These are phyloP conservation scores for Fusarium neocosmosporiellum DNA, from an alignment of 2,329 filamentous ascomycete species.

Conservation along the genomic window DNA sequence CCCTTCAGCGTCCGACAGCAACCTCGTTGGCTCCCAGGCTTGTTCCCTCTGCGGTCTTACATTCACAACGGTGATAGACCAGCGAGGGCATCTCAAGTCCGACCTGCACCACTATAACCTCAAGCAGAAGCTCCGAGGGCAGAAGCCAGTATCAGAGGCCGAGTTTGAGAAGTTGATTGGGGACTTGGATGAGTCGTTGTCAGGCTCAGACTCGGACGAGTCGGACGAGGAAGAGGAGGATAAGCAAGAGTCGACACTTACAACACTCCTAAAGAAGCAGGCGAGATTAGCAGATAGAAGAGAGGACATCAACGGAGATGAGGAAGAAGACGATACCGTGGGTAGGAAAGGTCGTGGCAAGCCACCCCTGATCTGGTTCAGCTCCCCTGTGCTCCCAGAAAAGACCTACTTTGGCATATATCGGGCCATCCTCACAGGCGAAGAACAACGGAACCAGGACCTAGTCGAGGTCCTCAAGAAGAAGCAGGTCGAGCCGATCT, in stretches of 20 bases:
- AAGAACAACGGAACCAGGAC: conserved; percentile 72
- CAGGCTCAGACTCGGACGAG: conserved; percentile 82
- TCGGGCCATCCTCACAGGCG: conserved; percentile 78
- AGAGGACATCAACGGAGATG: conserved; percentile 63
- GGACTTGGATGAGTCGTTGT: conserved; percentile 90
- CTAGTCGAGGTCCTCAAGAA: conserved; percentile 76
- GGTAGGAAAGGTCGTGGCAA: conserved; percentile 70
- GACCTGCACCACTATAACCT: conserved; percentile 95
- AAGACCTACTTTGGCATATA: conserved; percentile 90
- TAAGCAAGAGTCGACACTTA: conserved; percentile 76
- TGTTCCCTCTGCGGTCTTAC: conserved; percentile 83
- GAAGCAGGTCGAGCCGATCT: conserved; percentile 79
- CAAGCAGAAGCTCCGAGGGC: conserved; percentile 86
- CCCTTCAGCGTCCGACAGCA: conserved; percentile 47
- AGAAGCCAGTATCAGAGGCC: conserved; percentile 76
- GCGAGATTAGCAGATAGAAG: conserved; percentile 74
- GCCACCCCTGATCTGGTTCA: conserved; percentile 86
- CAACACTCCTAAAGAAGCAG: conserved; percentile 83
- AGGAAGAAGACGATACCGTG: conserved; percentile 52
- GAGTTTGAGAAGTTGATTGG: conserved; percentile 91
- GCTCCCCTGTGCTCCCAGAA: conserved; percentile 76
- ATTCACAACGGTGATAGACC: conserved; percentile 80
- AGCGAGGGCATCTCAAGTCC: conserved; percentile 86
- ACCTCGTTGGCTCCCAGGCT: conserved; percentile 72
- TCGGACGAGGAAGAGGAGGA: conserved; percentile 74